phyloP scores from a whole-genome alignment of 495 filamentous ascomycete genomes.

The Lasiosphaeriaceae sp. region DNA sequence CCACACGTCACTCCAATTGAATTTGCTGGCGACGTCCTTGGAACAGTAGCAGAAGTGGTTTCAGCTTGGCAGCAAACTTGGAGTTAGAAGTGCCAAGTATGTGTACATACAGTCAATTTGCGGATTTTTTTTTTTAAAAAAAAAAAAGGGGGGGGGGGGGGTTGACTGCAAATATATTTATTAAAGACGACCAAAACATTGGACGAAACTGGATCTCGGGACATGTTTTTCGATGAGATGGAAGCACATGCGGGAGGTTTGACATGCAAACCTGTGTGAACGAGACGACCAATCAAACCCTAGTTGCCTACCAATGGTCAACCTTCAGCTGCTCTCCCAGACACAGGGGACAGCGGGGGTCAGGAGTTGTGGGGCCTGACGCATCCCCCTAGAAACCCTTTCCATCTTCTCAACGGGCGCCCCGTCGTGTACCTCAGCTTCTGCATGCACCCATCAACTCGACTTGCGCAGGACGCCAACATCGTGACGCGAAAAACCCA shows the following conservation, averaged over 20 bases:
- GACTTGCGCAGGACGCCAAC: background rate
- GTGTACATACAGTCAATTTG: too few relatives aligned
- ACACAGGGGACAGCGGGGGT: background rate
- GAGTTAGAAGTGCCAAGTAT: too few relatives aligned
- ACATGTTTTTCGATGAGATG: too few relatives aligned
- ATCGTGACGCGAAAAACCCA: background rate
- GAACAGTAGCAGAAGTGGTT: background rate
- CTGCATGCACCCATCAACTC: slow-evolving; percentile 1
- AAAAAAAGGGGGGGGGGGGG: too few relatives aligned
- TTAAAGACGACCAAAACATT: too few relatives aligned
- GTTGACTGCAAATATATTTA: too few relatives aligned
- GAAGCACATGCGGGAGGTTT: background rate
- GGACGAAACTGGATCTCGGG: too few relatives aligned
- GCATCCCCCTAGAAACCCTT: slow-evolving; percentile 11
- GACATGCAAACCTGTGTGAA: background rate
- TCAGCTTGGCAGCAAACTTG: background rate
- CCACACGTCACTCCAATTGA: background rate
- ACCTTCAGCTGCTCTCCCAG: background rate
- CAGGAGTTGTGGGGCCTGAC: background rate
- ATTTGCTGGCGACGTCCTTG: background rate
- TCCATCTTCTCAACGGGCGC: background rate
- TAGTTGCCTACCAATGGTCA: background rate
- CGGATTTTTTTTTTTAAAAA: too few relatives aligned
- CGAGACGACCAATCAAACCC: background rate
- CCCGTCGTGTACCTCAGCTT: background rate